Evolutionary conservation across 164 flowering plant species (phyloP).

Genomic region (Aristolochia contorta): DNA sequence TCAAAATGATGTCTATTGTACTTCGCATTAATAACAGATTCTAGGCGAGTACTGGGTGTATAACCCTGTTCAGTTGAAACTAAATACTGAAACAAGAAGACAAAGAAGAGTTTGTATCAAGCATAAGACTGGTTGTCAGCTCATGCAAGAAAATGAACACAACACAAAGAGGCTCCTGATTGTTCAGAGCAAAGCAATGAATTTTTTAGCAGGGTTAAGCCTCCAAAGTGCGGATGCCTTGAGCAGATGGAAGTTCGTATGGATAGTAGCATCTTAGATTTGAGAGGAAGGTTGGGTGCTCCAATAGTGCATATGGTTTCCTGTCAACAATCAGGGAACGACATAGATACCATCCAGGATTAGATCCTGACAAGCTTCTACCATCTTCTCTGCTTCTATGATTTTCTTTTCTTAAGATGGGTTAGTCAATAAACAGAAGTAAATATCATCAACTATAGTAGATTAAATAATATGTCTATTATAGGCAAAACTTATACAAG

Average conservation of each 20-base stretch:
- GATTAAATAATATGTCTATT: too few species aligned
- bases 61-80: too few species aligned
- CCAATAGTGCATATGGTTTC: conserved; percentile 51
- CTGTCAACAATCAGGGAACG: conserved; percentile 34
- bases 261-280: conserved; percentile 30
- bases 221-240: conserved; percentile 18
- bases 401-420: too few species aligned
- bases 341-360: conserved; percentile 6
- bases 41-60: too few species aligned
- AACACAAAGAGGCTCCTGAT: conserved; percentile 14
- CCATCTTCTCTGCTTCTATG: too few species aligned
- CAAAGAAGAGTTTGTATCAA: conserved; percentile 6
- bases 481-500: too few species aligned
- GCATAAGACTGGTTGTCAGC: conserved; percentile 27
- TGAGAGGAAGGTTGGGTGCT: conserved; percentile 23
- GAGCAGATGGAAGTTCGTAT: conserved; percentile 23
- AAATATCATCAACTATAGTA: too few species aligned
- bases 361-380: background rate
- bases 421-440: too few species aligned
- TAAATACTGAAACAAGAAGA: too few species aligned
- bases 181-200: conserved; percentile 20
- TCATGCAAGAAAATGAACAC: conserved; percentile 35
- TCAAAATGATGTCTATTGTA: too few species aligned
- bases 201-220: conserved; percentile 25
- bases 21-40: too few species aligned